Base-by-base conservation (phyloP, 257 asterid species). In the Leonotis leonurus region DNA sequence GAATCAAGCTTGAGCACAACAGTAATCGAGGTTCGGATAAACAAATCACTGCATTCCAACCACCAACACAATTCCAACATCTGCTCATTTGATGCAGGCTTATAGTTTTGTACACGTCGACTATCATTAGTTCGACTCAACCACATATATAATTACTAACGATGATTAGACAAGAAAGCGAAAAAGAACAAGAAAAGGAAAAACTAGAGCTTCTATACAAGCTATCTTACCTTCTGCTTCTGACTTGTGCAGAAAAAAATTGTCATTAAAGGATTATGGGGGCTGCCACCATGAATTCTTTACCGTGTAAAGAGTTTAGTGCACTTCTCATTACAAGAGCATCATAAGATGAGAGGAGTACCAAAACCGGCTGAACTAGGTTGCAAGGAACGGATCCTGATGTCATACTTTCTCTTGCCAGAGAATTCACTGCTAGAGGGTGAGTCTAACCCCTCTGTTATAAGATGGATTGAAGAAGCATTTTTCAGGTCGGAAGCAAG, bases 341-440 rank as follows among this genome's bases (percentile, higher is more conserved):
- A 74, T 80, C 69, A 78, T 32, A 39, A 62, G 68, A 50, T 70
- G 50, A 78, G 71, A 29, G 86, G 86, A 68, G 84, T 79, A 45
- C 83, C 77, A 16, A 71, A 76, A 71, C 71, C 78, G 24, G 80
- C 64, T 35, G 88, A 80, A 67, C 82, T 80, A 30, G 95, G 95
- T 71, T 82, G 93, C 81, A 87, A 73, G 18, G 88, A 80, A 37
- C 95, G 87, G 65, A 87, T 82, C 59, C 76, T 82, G 67, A 87
- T 83, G 60, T 85, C 80, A 20, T 85, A 87, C 63, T 81, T 83
- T 71, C 83, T 83, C 73, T 75, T 79, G 60, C 57, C 68, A 44
- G 85, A 56, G 41, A 60, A 52, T 64, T 77, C 90, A 57, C 79
- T 75, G 63, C 75, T 63, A 6, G 94, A 76, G 35, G 90, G 74